Evolutionary conservation across 495 filamentous ascomycete species (phyloP).

Genomic region (Tuber microsphaerosporum): DNA sequence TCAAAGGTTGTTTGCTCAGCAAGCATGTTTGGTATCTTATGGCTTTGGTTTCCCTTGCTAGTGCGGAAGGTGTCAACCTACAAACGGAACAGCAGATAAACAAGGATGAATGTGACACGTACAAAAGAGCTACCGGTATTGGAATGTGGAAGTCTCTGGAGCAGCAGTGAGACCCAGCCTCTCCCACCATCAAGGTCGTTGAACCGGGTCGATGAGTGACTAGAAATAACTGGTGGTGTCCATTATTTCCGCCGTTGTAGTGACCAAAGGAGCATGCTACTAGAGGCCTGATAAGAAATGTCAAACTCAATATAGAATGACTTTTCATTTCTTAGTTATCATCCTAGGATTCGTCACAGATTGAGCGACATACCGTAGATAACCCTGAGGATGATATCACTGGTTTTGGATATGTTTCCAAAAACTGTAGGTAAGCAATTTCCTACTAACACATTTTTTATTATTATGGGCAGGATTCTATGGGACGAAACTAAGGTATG

Average conservation of each 20-base stretch:
- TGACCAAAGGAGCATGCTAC: neutral
- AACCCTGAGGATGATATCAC: neutral
- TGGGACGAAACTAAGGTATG: neutral
- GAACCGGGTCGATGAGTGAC: neutral
- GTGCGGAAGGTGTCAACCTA: neutral
- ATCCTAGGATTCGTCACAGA: neutral
- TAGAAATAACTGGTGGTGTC: neutral
- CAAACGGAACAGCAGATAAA: neutral
- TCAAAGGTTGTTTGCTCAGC: neutral
- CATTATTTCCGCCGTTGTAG: neutral
- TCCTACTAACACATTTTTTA: neutral
- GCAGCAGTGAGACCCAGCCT: neutral
- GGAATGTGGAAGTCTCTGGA: neutral
- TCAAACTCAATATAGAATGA: neutral
- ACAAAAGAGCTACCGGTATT: neutral
- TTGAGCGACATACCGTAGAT: neutral
- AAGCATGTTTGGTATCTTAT: neutral
- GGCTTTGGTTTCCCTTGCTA: neutral
- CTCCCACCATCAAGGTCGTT: neutral
- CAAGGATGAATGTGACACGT: neutral
- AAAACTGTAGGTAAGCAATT: neutral
- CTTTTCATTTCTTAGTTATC: neutral
- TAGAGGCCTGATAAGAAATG: neutral
- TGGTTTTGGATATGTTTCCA: neutral
- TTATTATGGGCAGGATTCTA: neutral